A percentile compares a stretch with the other conserved stretches of the same genome.
phyloP scores from a whole-genome alignment of 257 asterid genomes.

The Solanum lycopersicoides region DNA sequence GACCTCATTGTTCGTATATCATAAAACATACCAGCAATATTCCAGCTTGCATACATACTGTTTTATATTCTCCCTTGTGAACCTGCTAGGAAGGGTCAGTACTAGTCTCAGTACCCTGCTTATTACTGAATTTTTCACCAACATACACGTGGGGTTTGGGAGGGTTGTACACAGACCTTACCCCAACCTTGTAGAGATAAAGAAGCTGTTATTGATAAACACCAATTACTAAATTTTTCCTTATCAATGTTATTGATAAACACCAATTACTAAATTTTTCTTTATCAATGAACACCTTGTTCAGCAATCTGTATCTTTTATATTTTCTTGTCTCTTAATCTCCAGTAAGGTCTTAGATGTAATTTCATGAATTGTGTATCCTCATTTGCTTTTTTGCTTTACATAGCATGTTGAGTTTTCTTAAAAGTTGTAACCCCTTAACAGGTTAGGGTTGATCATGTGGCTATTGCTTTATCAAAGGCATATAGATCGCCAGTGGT shows the following conservation, averaged over 20 bases:
- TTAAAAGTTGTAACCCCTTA: conserved; percentile 1
- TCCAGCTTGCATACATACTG: neutral
- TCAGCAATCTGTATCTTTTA: neutral
- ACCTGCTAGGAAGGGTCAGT: neutral
- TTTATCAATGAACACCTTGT: neutral
- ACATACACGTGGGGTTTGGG: neutral
- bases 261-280: neutral
- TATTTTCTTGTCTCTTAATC: neutral
- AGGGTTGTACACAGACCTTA: neutral
- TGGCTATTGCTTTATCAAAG: conserved; percentile 81
- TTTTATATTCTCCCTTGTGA: neutral
- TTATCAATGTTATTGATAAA: neutral
- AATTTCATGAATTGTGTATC: neutral
- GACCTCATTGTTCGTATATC: neutral
- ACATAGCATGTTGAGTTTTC: neutral
- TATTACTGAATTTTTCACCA: neutral
- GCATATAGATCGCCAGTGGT: conserved; percentile 71
- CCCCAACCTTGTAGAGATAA: neutral
- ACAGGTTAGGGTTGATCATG: conserved; percentile 89
- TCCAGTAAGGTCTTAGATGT: neutral
- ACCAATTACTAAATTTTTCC: neutral
- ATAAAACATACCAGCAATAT: neutral
- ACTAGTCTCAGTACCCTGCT: neutral
- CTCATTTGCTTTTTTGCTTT: neutral
- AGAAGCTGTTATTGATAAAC: neutral